Evolutionary conservation across 306 rosid genomes (phyloP).

Genomic region (Acacia confusa): DNA sequence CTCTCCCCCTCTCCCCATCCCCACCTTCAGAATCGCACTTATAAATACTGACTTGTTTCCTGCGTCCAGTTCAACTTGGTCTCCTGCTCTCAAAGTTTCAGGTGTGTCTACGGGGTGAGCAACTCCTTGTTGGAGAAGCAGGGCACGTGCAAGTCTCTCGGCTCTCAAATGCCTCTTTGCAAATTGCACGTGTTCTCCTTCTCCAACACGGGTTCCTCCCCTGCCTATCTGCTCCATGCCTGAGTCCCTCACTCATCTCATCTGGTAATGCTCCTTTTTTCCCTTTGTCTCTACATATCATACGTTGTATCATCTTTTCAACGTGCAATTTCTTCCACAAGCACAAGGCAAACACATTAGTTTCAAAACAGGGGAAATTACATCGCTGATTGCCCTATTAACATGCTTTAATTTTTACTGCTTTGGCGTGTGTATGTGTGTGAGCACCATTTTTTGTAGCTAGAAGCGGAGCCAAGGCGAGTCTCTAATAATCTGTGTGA

Average conservation of each 20-base stretch:
- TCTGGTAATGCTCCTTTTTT: constrained; percentile 23
- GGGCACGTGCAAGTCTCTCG: constrained; percentile 93
- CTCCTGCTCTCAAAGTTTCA: constrained; percentile 10
- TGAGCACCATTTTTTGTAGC: neutral
- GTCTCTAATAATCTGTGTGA: neutral
- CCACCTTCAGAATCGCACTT: constrained; percentile 21
- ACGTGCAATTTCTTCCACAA: neutral
- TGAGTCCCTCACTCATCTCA: neutral
- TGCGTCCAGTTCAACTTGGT: constrained; percentile 21
- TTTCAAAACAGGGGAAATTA: neutral
- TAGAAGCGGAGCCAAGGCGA: constrained; percentile 10
- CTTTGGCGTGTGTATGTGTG: neutral
- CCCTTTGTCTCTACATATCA: neutral
- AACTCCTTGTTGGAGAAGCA: constrained; percentile 98
- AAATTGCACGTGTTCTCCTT: constrained; percentile 90
- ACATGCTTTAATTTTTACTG: constrained; percentile 10
- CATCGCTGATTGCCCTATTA: neutral
- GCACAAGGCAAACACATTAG: neutral
- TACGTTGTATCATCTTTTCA: neutral
- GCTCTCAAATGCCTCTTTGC: constrained; percentile 31
- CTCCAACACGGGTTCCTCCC: constrained; percentile 86
- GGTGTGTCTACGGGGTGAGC: constrained; percentile 48
- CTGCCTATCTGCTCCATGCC: neutral
- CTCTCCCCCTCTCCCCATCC: neutral
- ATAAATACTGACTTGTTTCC: constrained; percentile 51